Evolutionary conservation across 2,329 filamentous ascomycete species (phyloP).

Genomic region (Fusarium sororula): DNA sequence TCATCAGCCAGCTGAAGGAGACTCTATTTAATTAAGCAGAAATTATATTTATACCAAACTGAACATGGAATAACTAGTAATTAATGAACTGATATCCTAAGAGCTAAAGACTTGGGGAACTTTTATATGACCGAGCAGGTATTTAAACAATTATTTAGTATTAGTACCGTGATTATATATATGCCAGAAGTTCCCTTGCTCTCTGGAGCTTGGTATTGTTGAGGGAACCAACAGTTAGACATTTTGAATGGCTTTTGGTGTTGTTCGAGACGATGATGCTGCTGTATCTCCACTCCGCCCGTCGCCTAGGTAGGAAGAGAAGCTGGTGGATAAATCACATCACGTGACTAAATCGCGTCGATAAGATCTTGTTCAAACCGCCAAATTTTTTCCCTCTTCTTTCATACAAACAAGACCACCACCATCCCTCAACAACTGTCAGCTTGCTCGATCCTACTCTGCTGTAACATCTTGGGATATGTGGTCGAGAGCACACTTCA

Average conservation of each 20-base stretch:
- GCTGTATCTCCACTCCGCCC: not conserved
- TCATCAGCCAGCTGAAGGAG: not conserved
- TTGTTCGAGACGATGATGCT: not conserved
- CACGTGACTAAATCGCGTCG: slow-evolving; percentile 36
- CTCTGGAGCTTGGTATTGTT: not conserved
- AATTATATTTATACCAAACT: not conserved
- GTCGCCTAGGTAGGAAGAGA: not conserved
- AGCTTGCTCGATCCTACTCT: slow-evolving; percentile 48
- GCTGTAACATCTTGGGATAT: slow-evolving; percentile 60
- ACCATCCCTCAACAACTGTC: slow-evolving; percentile 52
- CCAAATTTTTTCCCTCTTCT: slow-evolving; percentile 42
- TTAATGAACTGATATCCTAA: not conserved
- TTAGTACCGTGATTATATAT: not conserved
- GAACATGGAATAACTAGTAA: not conserved
- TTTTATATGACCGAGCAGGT: not conserved
- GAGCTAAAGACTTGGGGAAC: not conserved
- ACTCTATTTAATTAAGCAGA: not conserved
- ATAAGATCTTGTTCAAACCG: slow-evolving; percentile 29
- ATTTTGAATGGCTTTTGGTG: not conserved
- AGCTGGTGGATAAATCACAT: not conserved
- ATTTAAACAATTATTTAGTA: not conserved
- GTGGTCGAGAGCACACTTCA: slow-evolving; percentile 66
- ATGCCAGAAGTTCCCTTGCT: not conserved
- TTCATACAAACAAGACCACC: slow-evolving; percentile 55
- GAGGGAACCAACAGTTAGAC: not conserved